phyloP scores from a whole-genome alignment of 495 filamentous ascomycete species.

The Penicillium cinerascens region DNA sequence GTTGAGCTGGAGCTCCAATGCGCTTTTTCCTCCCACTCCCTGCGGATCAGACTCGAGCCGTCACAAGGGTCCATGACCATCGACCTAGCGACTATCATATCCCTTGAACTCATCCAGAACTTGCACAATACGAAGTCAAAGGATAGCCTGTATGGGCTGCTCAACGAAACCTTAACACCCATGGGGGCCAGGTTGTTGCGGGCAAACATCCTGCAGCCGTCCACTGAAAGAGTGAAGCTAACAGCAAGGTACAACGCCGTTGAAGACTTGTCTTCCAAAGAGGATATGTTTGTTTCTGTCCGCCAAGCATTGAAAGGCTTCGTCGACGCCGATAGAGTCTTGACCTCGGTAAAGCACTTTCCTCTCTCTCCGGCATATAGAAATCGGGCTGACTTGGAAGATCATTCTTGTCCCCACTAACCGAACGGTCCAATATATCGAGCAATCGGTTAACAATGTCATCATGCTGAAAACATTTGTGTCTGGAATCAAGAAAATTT shows the following conservation, averaged over 20 bases:
- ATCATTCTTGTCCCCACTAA: conserved; percentile 66
- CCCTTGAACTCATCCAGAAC: conserved; percentile 89
- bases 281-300: conserved; percentile 81
- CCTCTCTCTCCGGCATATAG: background rate
- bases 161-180: conserved; percentile 81
- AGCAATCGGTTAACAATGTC: conserved; percentile 81
- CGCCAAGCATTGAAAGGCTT: conserved; percentile 72
- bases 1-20: conserved; percentile 63
- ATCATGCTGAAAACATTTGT: conserved; percentile 84
- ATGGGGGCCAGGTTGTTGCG: conserved; percentile 82
- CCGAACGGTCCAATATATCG: conserved; percentile 60
- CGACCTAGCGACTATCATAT: conserved; percentile 78
- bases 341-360: conserved; percentile 25
- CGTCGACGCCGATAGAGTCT: conserved; percentile 46
- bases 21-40: conserved; percentile 69
- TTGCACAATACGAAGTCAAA: conserved; percentile 69
- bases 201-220: conserved; percentile 85
- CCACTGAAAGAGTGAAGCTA: conserved; percentile 62
- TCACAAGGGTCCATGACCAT: conserved; percentile 94
- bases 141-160: conserved; percentile 73
- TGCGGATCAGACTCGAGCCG: conserved; percentile 83
- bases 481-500: conserved; percentile 60
- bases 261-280: conserved; percentile 76
- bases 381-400: conserved; percentile 38
- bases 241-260: conserved; percentile 74